These are phyloP conservation scores for Hericium alpestre DNA, from an alignment of 768 basidiomycete genomes.

Conservation along the genomic window DNA sequence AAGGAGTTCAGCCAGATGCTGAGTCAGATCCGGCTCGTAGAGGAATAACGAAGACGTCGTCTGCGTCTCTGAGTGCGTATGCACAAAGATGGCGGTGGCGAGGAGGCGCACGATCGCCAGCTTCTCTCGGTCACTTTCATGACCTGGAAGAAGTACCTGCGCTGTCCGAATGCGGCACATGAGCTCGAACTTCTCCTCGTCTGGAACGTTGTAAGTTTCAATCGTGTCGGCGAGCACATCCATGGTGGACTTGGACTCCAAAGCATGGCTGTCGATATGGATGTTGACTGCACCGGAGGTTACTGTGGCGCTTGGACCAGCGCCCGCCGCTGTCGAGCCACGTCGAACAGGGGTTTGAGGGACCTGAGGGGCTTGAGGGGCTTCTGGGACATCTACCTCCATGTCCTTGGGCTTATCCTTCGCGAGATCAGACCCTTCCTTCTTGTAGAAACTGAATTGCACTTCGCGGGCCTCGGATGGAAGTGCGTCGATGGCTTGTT, in stretches of 20 bases:
- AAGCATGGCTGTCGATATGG: slow-evolving; percentile 49
- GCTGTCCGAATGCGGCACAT: slow-evolving; percentile 78
- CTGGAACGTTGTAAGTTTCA: slow-evolving; percentile 57
- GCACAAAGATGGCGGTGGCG: slow-evolving; percentile 85
- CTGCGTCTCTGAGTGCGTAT: slow-evolving; percentile 71
- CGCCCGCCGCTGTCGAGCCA: slow-evolving; percentile 18
- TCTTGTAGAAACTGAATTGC: slow-evolving; percentile 71
- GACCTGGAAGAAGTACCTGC: slow-evolving; percentile 49
- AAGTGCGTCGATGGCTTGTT: slow-evolving; percentile 45
- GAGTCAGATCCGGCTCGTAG: slow-evolving; percentile 88
- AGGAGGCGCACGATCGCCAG: slow-evolving; percentile 73
- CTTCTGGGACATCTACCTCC: slow-evolving; percentile 39
- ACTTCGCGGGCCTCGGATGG: slow-evolving; percentile 71
- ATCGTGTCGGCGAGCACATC: slow-evolving; percentile 66
- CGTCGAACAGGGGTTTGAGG: slow-evolving; percentile 33
- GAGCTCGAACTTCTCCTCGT: slow-evolving; percentile 79
- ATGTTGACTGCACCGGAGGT: slow-evolving; percentile 43
- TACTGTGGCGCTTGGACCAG: slow-evolving; percentile 22
- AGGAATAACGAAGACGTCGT: slow-evolving; percentile 79
- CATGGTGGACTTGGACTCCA: slow-evolving; percentile 57
- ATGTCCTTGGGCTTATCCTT: slow-evolving; percentile 28
- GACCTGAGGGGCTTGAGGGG: not conserved
- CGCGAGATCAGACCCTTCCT: slow-evolving; percentile 26
- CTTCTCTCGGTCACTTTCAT: slow-evolving; percentile 60
- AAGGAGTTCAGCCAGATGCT: slow-evolving; percentile 80